Evolutionary conservation across 2,329 filamentous ascomycete species (phyloP), one percentile per base, ranked within the genome.

Genomic region (Cercospora canescens): DNA sequence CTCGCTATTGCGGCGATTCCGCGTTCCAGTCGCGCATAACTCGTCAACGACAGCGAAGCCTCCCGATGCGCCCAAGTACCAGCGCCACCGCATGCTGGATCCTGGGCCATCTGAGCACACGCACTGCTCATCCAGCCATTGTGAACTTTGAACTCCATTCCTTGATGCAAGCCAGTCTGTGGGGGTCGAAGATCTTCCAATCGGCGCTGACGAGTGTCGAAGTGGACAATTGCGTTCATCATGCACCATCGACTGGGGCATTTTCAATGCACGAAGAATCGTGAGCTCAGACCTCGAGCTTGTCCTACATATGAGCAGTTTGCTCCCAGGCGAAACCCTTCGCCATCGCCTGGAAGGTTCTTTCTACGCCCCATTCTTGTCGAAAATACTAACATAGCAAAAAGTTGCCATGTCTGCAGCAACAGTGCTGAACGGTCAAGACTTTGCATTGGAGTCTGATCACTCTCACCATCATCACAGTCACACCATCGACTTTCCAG

Each of bases 341-440:
- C n/a, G n/a, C n/a, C 52, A 2, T 11, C 34, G 32, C 30, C 34
- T 26, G n/a, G 32, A n/a, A 16, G 11, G 26, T 32, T 55, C 14
- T 55, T 18, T 28, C n/a, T 28, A 26, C 18, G 26, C 14, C 16
- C 9, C 6, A 6, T 1, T 18, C 52, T 32, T 3, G 4, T 16
- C 21, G 55, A 18, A 30, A n/a, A 12, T 14, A 28, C 26, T 50
- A 12, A 50, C 24, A 50, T 50, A 21, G 21, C 24, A 12, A 24
- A 28, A 4, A n/a, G n/a, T 26, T 50, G 45, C 45, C 5, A 50
- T 63, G 61, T 63, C 61, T 48, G 50, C 61, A 34, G 35, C 50
- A 48, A 63, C 50, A 24, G 52, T 63, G 21, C 26, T 58, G 4
- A 63, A 56, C 32, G 61, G 61, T 21, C 41, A 54, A 4, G 37